Percentiles rank a stretch among this genome's conserved stretches.
Evolutionary conservation across 352 stramenopile species (phyloP).

Genomic region (Globisporangium apiculatum): DNA sequence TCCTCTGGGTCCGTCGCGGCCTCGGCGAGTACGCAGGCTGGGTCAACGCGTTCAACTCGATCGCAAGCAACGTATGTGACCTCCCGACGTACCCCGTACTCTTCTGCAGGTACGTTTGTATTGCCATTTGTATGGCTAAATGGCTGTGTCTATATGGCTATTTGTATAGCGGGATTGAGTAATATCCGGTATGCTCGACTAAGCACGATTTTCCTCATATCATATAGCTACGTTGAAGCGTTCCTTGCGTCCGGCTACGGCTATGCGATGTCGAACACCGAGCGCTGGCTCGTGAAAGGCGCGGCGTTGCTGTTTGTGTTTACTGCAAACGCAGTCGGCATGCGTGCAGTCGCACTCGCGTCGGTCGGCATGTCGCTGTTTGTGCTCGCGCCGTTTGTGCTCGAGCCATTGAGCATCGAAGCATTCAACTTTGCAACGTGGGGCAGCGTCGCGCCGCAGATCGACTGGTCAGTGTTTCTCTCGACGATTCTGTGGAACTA

Average conservation of each 20-base stretch:
- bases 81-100: constrained; percentile 80
- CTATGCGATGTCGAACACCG: constrained; percentile 36
- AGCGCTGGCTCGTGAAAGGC: constrained; percentile 72
- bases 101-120: constrained; percentile 45
- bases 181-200: no score
- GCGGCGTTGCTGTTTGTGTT: constrained; percentile 66
- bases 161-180: no score
- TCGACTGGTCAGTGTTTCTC: constrained; percentile 83
- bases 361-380: constrained; percentile 81
- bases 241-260: constrained; percentile 59
- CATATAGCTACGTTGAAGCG: constrained; percentile 62
- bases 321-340: constrained; percentile 58
- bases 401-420: constrained; percentile 68
- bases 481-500: constrained; percentile 86
- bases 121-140: neutral
- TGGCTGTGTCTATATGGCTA: no score
- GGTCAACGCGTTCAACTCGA: constrained; percentile 82
- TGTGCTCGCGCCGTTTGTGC: constrained; percentile 69
- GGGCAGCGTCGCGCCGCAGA: constrained; percentile 53
- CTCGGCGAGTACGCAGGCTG: constrained; percentile 77
- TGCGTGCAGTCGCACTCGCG: constrained; percentile 65
- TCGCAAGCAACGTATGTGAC: constrained; percentile 81
- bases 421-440: constrained; percentile 71
- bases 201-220: neutral
- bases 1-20: constrained; percentile 76